Evolutionary conservation across 495 filamentous ascomycete species (phyloP).

Genomic region (Massariosphaeria phaeospora): DNA sequence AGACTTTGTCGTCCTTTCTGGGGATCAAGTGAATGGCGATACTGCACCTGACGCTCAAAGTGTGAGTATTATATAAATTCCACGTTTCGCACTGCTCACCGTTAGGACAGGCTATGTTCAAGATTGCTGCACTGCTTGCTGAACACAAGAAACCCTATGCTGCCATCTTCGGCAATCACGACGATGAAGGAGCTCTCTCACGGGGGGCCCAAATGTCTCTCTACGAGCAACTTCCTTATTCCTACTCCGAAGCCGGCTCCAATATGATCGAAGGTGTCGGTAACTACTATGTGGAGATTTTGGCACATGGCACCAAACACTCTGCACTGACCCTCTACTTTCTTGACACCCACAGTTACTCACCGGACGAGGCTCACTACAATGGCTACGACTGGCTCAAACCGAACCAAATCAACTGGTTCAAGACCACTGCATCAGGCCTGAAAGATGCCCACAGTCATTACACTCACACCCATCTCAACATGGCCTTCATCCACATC

Average conservation of each 20-base stretch:
- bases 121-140: conserved; percentile 80
- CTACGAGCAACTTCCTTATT: conserved; percentile 81
- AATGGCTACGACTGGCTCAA: conserved; percentile 96
- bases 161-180: conserved; percentile 94
- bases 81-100: too few relatives aligned
- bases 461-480: conserved; percentile 88
- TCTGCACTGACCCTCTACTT: conserved; percentile 90
- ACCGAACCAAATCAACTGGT: conserved; percentile 89
- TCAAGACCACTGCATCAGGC: conserved; percentile 65
- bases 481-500: conserved; percentile 97
- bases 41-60: conserved; percentile 86
- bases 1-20: conserved; percentile 82
- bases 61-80: conserved; percentile 40
- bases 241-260: conserved; percentile 75
- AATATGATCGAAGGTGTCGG: conserved; percentile 81
- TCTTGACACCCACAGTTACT: conserved; percentile 88
- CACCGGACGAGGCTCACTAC: conserved; percentile 80
- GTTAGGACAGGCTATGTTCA: conserved; percentile 84
- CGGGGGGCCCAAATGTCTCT: conserved; percentile 76
- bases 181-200: conserved; percentile 81
- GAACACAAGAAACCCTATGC: conserved; percentile 87
- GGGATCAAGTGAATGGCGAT: conserved; percentile 94
- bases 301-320: conserved; percentile 73
- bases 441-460: conserved; percentile 66
- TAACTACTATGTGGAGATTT: conserved; percentile 90